Conservation (phyloP, 2,329 filamentous ascomycete genomes). For the Colletotrichum somersetense region DNA sequence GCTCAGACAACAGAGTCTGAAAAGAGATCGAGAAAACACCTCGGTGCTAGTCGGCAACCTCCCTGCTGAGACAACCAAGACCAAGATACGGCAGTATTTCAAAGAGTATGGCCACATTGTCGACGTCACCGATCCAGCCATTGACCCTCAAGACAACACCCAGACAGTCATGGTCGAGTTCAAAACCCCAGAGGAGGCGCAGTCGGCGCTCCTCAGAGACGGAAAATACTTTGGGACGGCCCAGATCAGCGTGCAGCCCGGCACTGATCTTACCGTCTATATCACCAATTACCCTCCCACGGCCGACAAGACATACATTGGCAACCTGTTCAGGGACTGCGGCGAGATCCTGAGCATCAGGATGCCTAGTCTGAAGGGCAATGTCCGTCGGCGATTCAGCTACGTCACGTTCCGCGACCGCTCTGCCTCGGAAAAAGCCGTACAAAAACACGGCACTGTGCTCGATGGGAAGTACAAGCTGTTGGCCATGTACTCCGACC, state of each 20-base stretch:
- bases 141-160: slow-evolving; percentile 56
- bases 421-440: slow-evolving; percentile 77
- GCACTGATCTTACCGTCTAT: slow-evolving; percentile 84
- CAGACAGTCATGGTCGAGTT: slow-evolving; percentile 88
- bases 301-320: slow-evolving; percentile 78
- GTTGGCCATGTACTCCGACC: slow-evolving; percentile 86
- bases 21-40: slow-evolving; percentile 91
- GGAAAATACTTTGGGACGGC: slow-evolving; percentile 82
- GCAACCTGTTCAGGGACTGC: slow-evolving; percentile 76
- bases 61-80: slow-evolving; percentile 76
- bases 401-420: slow-evolving; percentile 88
- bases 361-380: slow-evolving; percentile 91
- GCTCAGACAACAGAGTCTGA: slow-evolving; percentile 58
- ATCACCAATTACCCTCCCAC: slow-evolving; percentile 89
- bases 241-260: slow-evolving; percentile 80
- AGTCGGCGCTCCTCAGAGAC: slow-evolving; percentile 84
- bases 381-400: slow-evolving; percentile 91
- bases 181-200: slow-evolving; percentile 81
- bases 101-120: slow-evolving; percentile 89
- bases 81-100: slow-evolving; percentile 88
- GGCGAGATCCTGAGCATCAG: slow-evolving; percentile 88
- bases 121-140: slow-evolving; percentile 75
- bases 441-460: slow-evolving; percentile 76
- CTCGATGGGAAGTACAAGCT: slow-evolving; percentile 78
- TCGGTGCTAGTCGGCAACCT: slow-evolving; percentile 86